A percentile compares a stretch with the other conserved stretches of the same genome.
Evolutionary conservation across 495 filamentous ascomycete genomes (phyloP).

Genomic region (Penicillium lividum): DNA sequence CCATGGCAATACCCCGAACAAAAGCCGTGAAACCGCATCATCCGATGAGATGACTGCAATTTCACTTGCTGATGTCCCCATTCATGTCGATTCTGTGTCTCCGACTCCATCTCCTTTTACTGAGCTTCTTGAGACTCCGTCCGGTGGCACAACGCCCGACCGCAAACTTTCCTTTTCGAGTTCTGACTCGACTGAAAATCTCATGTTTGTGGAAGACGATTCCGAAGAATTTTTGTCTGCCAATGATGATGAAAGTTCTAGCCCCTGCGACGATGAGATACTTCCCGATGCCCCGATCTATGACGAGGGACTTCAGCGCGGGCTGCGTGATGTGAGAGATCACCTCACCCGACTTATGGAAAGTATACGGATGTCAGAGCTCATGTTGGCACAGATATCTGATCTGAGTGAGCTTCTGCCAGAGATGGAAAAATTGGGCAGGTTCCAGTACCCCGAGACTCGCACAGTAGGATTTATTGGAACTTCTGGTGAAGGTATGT

Average conservation of each 20-base stretch:
- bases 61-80: too few relatives aligned
- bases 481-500: conserved; percentile 10
- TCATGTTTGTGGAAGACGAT: background rate
- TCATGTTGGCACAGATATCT: background rate
- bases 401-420: background rate
- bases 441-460: background rate
- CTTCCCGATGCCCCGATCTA: background rate
- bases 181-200: too few relatives aligned
- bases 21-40: too few relatives aligned
- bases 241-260: background rate
- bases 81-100: too few relatives aligned
- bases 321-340: background rate
- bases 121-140: too few relatives aligned
- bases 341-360: background rate
- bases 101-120: too few relatives aligned
- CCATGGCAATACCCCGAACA: too few relatives aligned
- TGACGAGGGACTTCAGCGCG: background rate
- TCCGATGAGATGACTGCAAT: too few relatives aligned
- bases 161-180: too few relatives aligned
- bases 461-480: conserved; percentile 10
- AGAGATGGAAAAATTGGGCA: background rate
- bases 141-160: too few relatives aligned
- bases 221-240: background rate
- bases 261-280: background rate
- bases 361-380: background rate